Evolutionary conservation across 2,329 filamentous ascomycete genomes (phyloP).

Genomic region (Arthrobotrys entomopaga): DNA sequence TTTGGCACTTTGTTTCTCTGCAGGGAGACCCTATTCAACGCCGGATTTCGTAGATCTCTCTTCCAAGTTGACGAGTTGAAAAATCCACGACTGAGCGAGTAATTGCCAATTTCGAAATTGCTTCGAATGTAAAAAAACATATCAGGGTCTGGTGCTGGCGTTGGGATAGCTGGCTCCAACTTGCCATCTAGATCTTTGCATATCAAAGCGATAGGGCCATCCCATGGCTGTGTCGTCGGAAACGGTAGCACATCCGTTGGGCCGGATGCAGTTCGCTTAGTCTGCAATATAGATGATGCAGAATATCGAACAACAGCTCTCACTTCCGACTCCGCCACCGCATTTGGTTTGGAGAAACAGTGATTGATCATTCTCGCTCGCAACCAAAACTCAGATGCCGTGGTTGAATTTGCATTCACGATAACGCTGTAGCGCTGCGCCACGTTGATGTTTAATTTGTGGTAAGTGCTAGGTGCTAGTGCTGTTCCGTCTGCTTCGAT

Average conservation of each 20-base stretch:
- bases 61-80: conserved; percentile 70
- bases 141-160: conserved; percentile 65
- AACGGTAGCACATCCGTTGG: not conserved
- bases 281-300: conserved; percentile 5
- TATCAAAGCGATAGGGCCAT: conserved; percentile 63
- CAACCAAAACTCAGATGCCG: conserved; percentile 71
- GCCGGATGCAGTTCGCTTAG: not conserved
- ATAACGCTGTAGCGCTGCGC: conserved; percentile 78
- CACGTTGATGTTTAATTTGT: conserved; percentile 73
- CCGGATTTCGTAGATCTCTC: conserved; percentile 62
- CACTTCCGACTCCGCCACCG: conserved; percentile 54
- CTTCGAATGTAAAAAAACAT: conserved; percentile 67
- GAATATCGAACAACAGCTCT: conserved; percentile 56
- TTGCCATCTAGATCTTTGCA: conserved; percentile 67
- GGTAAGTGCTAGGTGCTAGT: conserved; percentile 70
- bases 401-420: conserved; percentile 70
- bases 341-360: conserved; percentile 68
- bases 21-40: conserved; percentile 20
- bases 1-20: not conserved
- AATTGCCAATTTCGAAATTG: conserved; percentile 71
- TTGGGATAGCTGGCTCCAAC: conserved; percentile 64
- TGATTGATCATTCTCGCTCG: conserved; percentile 71
- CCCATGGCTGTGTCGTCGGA: conserved; percentile 66
- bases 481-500: conserved; percentile 77
- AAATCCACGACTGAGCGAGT: conserved; percentile 69